Evolutionary conservation across 306 rosid species (phyloP).

Genomic region (Casuarina cunninghamiana): DNA sequence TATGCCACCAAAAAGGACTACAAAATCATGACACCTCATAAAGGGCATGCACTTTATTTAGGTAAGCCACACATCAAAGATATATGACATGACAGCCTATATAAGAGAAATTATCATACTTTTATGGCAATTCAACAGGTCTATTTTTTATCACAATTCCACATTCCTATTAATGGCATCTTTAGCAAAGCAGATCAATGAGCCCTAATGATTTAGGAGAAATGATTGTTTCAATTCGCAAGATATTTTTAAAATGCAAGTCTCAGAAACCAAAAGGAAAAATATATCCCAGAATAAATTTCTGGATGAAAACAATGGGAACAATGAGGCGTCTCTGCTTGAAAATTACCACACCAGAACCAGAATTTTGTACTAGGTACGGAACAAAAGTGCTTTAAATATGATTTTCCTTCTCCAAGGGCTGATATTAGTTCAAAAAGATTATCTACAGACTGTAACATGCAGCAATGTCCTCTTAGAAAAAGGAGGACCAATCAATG

Average conservation of each 20-base stretch:
- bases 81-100: neutral
- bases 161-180: neutral
- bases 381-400: neutral
- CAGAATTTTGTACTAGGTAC: neutral
- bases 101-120: neutral
- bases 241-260: neutral
- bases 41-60: neutral
- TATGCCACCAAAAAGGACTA: neutral
- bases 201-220: neutral
- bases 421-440: neutral
- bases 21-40: neutral
- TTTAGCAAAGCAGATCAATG: neutral
- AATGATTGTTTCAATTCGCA: neutral
- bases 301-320: neutral
- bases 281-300: neutral
- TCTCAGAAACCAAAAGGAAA: neutral
- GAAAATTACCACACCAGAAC: neutral
- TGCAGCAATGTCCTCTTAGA: neutral
- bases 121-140: neutral
- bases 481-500: neutral
- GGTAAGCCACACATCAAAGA: neutral
- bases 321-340: neutral
- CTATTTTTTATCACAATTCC: neutral
- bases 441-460: neutral
- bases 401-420: neutral